Evolutionary conservation across 768 basidiomycete species (phyloP).

Genomic region (Serendipita sp.): DNA sequence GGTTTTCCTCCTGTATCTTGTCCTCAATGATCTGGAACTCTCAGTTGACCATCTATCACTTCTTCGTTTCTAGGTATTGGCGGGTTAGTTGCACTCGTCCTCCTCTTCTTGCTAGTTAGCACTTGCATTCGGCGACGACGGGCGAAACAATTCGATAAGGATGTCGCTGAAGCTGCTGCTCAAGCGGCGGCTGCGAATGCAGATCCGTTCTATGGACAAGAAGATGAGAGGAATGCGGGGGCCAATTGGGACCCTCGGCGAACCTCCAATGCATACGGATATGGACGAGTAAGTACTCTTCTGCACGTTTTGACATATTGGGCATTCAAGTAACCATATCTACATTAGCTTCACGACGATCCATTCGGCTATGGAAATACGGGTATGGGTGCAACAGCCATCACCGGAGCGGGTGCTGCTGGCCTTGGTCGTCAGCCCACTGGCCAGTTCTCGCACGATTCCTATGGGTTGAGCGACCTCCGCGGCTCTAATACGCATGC

Average conservation of each 20-base stretch:
- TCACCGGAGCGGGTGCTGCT: neutral
- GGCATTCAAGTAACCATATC: neutral
- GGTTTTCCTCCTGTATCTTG: too few species aligned
- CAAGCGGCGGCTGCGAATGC: slow-evolving; percentile 35
- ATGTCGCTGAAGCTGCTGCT: slow-evolving; percentile 54
- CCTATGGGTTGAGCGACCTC: slow-evolving; percentile 1
- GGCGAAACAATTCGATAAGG: slow-evolving; percentile 49
- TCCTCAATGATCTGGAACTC: too few species aligned
- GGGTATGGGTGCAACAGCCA: neutral
- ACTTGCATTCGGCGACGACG: slow-evolving; percentile 47
- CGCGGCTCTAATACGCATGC: neutral
- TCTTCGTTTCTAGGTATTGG: slow-evolving; percentile 22
- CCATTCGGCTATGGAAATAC: neutral
- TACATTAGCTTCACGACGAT: neutral
- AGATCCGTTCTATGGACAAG: neutral
- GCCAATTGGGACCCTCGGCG: slow-evolving; percentile 3
- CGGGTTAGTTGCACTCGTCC: slow-evolving; percentile 39
- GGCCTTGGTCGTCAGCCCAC: neutral
- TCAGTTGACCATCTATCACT: neutral
- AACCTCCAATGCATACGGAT: neutral
- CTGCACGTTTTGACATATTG: neutral
- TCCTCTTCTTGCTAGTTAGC: slow-evolving; percentile 35
- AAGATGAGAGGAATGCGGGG: neutral
- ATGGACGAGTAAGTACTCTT: neutral
- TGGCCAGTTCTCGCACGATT: neutral